Evolutionary conservation across 148 eudicot genomes (phyloP).

Genomic region (Dianthus caryophyllus): DNA sequence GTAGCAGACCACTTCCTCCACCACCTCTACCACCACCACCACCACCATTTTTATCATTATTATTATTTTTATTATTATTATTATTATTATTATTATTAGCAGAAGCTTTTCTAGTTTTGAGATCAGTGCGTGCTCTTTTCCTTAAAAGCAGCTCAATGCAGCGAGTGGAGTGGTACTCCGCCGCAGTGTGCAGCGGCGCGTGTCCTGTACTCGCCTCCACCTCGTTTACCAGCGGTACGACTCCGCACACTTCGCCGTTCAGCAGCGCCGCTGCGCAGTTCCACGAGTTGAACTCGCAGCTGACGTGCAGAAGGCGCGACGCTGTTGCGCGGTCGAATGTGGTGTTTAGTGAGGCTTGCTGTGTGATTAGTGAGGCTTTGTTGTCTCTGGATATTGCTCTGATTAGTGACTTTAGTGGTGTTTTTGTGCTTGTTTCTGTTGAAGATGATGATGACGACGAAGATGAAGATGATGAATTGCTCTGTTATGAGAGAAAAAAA

Average conservation of each 20-base stretch:
- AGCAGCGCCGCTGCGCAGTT: constrained; percentile 20
- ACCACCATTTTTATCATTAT: too few relatives aligned
- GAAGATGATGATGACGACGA: neutral
- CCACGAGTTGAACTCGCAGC: constrained; percentile 33
- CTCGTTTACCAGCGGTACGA: constrained; percentile 25
- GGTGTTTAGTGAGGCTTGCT: neutral
- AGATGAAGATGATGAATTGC: neutral
- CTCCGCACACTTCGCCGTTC: constrained; percentile 26
- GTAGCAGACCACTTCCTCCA: constrained; percentile 3
- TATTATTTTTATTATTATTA: neutral
- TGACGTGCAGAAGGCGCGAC: constrained; percentile 27
- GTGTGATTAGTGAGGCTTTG: constrained; percentile 12
- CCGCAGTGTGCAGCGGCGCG: constrained; percentile 38
- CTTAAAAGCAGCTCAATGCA: constrained; percentile 33
- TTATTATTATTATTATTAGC: neutral
- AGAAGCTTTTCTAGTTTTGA: constrained; percentile 21
- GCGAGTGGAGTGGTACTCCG: constrained; percentile 23
- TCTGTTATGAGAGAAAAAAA: neutral
- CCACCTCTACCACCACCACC: neutral
- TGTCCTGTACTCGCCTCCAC: constrained; percentile 18
- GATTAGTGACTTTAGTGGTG: constrained; percentile 18
- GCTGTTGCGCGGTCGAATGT: constrained; percentile 14
- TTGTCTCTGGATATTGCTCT: constrained; percentile 27
- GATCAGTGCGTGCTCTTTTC: constrained; percentile 34
- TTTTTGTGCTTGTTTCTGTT: neutral